Conservation (phyloP, 768 basidiomycete genomes). For the Pholiota conissans region DNA sequence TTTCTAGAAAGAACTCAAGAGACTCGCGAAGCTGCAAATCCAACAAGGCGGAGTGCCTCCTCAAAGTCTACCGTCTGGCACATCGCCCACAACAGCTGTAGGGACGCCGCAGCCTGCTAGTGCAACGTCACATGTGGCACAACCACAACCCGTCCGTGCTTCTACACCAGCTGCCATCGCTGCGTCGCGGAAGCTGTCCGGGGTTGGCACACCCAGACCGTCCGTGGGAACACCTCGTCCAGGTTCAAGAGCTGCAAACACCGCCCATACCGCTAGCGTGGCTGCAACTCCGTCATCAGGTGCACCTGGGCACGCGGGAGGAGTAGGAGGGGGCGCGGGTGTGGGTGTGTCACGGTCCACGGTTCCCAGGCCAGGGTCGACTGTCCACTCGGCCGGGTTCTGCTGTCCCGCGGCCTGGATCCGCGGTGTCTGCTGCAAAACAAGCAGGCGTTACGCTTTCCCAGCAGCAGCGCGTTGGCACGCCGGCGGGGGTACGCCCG, state of each 20-base stretch:
- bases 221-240: constrained; percentile 35
- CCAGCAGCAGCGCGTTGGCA: constrained; percentile 8
- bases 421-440: constrained; percentile 20
- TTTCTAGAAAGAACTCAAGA: constrained; percentile 69
- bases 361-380: constrained; percentile 26
- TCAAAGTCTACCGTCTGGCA: constrained; percentile 12
- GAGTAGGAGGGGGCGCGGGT: constrained; percentile 1
- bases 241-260: constrained; percentile 18
- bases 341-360: constrained; percentile 10
- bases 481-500: constrained; percentile 25
- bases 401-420: constrained; percentile 29
- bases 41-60: constrained; percentile 10
- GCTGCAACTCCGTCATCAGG: constrained; percentile 23
- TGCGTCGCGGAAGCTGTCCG: constrained; percentile 15
- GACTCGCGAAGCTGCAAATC: constrained; percentile 58
- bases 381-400: constrained; percentile 30
- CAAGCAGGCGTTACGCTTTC: constrained; percentile 9
- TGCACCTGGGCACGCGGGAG: constrained; percentile 12
- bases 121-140: constrained; percentile 20
- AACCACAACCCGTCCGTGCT: constrained; percentile 31
- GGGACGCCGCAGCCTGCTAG: constrained; percentile 9
- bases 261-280: constrained; percentile 15
- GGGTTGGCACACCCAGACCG: constrained; percentile 22
- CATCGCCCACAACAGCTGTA: constrained; percentile 11
- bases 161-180: constrained; percentile 31